phyloP scores from a whole-genome alignment of 2,329 filamentous ascomycete genomes.

The Microcyclospora tardicrescens region DNA sequence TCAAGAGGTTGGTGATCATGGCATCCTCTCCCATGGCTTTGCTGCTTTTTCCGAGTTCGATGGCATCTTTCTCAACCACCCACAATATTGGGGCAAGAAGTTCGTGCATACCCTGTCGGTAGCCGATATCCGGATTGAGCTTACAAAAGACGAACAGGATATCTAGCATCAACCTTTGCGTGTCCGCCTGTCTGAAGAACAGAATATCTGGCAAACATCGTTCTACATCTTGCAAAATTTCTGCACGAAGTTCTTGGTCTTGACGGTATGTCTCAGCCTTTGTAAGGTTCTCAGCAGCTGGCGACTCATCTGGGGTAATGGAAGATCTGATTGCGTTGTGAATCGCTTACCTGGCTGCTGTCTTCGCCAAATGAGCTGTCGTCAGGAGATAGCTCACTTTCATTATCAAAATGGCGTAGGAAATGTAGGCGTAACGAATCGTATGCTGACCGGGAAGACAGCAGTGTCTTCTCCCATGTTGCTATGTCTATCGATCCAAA shows the following conservation, averaged over 20 bases:
- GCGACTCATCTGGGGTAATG: no score
- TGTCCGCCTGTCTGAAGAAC: slow-evolving; percentile 70
- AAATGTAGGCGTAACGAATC: slow-evolving; percentile 58
- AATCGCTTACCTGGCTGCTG: slow-evolving; percentile 44
- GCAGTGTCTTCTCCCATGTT: slow-evolving; percentile 56
- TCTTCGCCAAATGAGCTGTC: slow-evolving; percentile 82
- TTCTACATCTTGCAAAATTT: slow-evolving; percentile 91
- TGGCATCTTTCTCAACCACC: slow-evolving; percentile 69
- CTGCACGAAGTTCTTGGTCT: slow-evolving; percentile 70
- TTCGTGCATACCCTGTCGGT: slow-evolving; percentile 99
- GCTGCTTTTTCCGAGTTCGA: slow-evolving; percentile 36
- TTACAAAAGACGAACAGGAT: slow-evolving; percentile 93
- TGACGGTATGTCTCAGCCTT: slow-evolving; percentile 44
- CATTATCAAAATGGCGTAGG: slow-evolving; percentile 65
- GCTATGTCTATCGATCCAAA: slow-evolving; percentile 53
- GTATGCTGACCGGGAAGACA: slow-evolving; percentile 63
- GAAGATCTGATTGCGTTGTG: no score
- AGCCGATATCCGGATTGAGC: slow-evolving; percentile 72
- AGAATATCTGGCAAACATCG: slow-evolving; percentile 78
- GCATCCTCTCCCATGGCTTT: slow-evolving; percentile 19
- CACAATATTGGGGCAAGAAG: slow-evolving; percentile 79
- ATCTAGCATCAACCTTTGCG: slow-evolving; percentile 72
- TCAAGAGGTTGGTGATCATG: slow-evolving; percentile 38
- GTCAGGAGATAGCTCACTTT: slow-evolving; percentile 40
- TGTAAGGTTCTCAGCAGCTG: slow-evolving; percentile 8